These are phyloP conservation scores for Penicillium capsulatum DNA, from an alignment of 2,329 filamentous ascomycete species.

Conservation along the genomic window DNA sequence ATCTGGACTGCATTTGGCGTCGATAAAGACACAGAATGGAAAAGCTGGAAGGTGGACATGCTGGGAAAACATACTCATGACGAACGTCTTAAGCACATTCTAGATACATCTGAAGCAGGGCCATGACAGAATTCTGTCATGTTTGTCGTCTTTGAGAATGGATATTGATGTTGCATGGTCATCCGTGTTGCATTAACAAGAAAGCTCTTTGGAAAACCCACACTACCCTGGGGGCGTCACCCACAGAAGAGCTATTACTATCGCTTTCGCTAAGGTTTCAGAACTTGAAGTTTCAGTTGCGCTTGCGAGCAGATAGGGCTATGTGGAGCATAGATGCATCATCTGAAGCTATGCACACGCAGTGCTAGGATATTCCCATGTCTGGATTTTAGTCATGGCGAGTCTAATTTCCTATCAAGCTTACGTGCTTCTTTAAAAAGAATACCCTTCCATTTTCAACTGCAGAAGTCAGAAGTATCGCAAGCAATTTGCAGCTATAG, in stretches of 20 bases:
- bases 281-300: not conserved
- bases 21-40: conserved; percentile 7
- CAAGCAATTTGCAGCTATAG: no score
- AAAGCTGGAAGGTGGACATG: conserved; percentile 8
- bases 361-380: not conserved
- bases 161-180: not conserved
- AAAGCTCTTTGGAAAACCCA: not conserved
- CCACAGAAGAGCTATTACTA: not conserved
- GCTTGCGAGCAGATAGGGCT: not conserved
- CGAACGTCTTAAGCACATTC: conserved; percentile 1
- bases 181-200: not conserved
- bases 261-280: not conserved
- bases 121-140: conserved; percentile 1
- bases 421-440: no score
- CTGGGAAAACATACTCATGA: conserved; percentile 6
- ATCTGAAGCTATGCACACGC: not conserved
- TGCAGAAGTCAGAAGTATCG: no score
- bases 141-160: not conserved
- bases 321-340: not conserved
- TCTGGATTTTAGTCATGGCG: not conserved
- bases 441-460: no score
- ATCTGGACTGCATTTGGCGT: conserved; percentile 11
- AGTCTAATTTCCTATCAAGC: not conserved
- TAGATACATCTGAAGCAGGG: conserved; percentile 3
- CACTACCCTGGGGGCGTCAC: not conserved